These are phyloP conservation scores for Auricularia cornea DNA, from an alignment of 768 basidiomycete species.

Conservation along the genomic window DNA sequence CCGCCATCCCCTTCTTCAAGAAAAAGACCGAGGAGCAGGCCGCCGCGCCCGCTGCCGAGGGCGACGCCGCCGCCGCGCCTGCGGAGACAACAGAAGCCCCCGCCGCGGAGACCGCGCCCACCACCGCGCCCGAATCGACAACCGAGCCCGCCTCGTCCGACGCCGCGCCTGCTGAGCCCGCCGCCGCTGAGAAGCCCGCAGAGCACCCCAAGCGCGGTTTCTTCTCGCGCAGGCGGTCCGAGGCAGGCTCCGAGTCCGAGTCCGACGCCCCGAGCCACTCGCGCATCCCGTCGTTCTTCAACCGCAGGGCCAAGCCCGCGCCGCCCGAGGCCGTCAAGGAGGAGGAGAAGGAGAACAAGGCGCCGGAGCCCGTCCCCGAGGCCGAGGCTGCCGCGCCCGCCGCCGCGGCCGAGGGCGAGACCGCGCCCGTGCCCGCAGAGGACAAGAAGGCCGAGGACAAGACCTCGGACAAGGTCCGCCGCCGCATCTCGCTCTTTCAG, in stretches of 20 bases:
- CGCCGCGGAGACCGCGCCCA: not conserved
- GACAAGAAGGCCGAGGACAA: not conserved
- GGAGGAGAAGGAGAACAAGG: conserved; percentile 2
- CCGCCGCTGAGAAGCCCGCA: not conserved
- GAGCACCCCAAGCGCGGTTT: not conserved
- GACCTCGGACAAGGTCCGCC: not conserved
- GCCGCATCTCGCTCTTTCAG: conserved; percentile 2
- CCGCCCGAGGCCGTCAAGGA: not conserved
- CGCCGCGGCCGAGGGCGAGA: not conserved
- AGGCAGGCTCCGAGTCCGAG: not conserved
- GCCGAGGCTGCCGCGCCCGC: not conserved
- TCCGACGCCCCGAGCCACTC: not conserved
- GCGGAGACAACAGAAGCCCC: not conserved
- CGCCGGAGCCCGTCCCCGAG: not conserved
- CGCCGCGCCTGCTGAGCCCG: not conserved
- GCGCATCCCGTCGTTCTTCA: not conserved
- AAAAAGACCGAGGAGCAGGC: not conserved
- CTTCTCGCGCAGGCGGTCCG: not conserved
- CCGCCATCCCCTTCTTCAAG: not conserved
- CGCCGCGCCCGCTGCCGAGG: not conserved
- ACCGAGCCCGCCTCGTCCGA: not conserved
- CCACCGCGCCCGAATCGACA: not conserved
- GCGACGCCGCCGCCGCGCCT: not conserved
- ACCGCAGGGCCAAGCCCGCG: not conserved
- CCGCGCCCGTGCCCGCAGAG: not conserved